Evolutionary conservation across 2,329 filamentous ascomycete genomes (phyloP).

Genomic region (Fusarium sp.): DNA sequence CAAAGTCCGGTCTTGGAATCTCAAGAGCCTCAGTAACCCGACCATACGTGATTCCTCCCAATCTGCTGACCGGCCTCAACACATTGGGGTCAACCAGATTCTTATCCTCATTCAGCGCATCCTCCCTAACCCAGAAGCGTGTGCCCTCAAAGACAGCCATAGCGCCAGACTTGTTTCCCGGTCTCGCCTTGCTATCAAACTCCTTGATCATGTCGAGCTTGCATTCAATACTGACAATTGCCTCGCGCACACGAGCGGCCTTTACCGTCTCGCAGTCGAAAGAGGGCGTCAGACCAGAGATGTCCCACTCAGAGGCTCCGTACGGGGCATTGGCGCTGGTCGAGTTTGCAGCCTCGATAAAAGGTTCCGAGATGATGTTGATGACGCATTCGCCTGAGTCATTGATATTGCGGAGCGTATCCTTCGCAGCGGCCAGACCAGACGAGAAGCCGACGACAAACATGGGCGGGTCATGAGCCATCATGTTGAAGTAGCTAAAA

Average conservation of each 20-base stretch:
- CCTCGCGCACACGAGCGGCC: conserved; percentile 83
- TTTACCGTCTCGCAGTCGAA: conserved; percentile 75
- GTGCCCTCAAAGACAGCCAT: conserved; percentile 86
- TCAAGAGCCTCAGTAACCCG: conserved; percentile 80
- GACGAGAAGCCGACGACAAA: conserved; percentile 75
- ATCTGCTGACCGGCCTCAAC: conserved; percentile 80
- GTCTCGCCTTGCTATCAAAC: conserved; percentile 79
- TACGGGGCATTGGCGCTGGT: conserved; percentile 83
- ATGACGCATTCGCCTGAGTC: conserved; percentile 84
- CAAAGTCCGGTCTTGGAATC: conserved; percentile 74
- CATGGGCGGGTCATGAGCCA: conserved; percentile 89
- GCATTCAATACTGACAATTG: conserved; percentile 86
- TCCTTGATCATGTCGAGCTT: conserved; percentile 82
- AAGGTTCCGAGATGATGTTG: conserved; percentile 90
- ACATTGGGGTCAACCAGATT: conserved; percentile 83
- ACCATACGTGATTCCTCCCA: conserved; percentile 91
- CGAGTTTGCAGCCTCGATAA: conserved; percentile 90
- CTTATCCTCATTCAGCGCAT: conserved; percentile 84
- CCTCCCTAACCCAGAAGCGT: conserved; percentile 90
- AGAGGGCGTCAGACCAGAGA: conserved; percentile 82
- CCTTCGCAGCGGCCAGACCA: conserved; percentile 73
- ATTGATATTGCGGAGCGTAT: conserved; percentile 81
- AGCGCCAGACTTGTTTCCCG: conserved; percentile 82
- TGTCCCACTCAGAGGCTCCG: conserved; percentile 83
- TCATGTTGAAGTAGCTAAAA: conserved; percentile 87